Percentiles rank a stretch among this genome's conserved stretches.
phyloP scores from a whole-genome alignment of 177 flowering plant species.

The Vitis hybrid region DNA sequence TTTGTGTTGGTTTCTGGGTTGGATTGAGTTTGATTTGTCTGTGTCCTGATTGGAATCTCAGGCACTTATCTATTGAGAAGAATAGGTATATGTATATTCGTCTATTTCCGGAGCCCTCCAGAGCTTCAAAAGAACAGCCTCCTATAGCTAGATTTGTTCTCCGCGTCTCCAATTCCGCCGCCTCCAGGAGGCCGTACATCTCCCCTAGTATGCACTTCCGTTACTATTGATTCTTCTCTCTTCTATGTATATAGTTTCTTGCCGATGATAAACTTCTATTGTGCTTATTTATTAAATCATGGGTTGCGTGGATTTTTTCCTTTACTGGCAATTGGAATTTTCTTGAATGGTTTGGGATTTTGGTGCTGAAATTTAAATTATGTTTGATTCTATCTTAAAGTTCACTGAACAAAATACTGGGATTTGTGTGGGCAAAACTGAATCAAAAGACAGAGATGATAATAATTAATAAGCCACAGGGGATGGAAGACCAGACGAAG shows the following conservation, averaged over 20 bases:
- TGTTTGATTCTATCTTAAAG: too few species aligned
- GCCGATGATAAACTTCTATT: background rate
- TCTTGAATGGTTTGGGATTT: too few species aligned
- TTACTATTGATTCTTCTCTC: background rate
- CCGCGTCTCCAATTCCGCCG: constrained; percentile 53
- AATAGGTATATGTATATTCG: constrained; percentile 67
- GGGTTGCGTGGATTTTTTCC: too few species aligned
- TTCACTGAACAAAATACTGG: too few species aligned
- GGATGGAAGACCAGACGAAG: too few species aligned
- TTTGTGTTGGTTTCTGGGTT: background rate
- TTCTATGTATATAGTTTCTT: background rate
- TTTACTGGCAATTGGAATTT: too few species aligned
- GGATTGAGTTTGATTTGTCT: background rate
- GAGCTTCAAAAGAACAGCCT: constrained; percentile 70
- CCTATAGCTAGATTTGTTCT: constrained; percentile 75
- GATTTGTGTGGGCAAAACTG: too few species aligned
- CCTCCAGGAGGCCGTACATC: constrained; percentile 48
- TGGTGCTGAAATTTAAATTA: too few species aligned
- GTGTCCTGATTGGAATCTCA: constrained; percentile 11
- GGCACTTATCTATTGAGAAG: constrained; percentile 85
- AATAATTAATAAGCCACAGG: too few species aligned
- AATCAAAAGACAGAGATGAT: too few species aligned
- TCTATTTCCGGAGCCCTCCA: constrained; percentile 74
- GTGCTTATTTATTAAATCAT: too few species aligned
- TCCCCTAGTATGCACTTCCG: constrained; percentile 54